Evolutionary conservation across 371 early-diverging fungal species (phyloP).

Genomic region (Coemansia linderi): DNA sequence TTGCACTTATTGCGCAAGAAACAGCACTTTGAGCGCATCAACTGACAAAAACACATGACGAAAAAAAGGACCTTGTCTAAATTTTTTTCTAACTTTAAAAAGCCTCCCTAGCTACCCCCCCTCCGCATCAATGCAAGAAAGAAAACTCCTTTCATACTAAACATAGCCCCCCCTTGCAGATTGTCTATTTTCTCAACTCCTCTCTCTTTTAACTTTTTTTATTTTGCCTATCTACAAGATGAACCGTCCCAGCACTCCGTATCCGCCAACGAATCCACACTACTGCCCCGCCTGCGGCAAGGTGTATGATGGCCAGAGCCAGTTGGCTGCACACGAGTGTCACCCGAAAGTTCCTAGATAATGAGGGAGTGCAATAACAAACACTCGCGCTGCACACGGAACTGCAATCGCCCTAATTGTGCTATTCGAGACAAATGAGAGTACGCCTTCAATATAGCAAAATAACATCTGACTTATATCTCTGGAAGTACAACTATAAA

Average conservation of each 20-base stretch:
- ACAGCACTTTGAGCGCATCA: not conserved
- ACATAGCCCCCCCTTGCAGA: too few relatives aligned
- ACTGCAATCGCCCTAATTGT: not conserved
- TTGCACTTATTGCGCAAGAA: not conserved
- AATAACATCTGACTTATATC: too few relatives aligned
- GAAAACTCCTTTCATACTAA: too few relatives aligned
- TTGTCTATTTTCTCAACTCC: too few relatives aligned
- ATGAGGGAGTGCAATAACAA: not conserved
- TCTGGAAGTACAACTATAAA: too few relatives aligned
- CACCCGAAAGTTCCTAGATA: not conserved
- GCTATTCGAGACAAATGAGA: not conserved
- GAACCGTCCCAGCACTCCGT: conserved; percentile 1
- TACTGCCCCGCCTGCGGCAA: not conserved
- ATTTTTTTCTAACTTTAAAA: not conserved
- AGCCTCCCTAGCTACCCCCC: too few relatives aligned
- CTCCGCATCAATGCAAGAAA: too few relatives aligned
- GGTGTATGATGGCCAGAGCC: not conserved
- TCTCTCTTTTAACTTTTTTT: too few relatives aligned
- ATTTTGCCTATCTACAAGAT: not conserved
- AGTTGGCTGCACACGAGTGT: not conserved
- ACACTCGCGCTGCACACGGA: not conserved
- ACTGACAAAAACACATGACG: not conserved
- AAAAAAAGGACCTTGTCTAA: not conserved
- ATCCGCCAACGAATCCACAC: not conserved
- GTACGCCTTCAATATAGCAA: too few relatives aligned